Evolutionary conservation across 2,329 filamentous ascomycete species (phyloP).

Genomic region (Dactylellina leptospora): DNA sequence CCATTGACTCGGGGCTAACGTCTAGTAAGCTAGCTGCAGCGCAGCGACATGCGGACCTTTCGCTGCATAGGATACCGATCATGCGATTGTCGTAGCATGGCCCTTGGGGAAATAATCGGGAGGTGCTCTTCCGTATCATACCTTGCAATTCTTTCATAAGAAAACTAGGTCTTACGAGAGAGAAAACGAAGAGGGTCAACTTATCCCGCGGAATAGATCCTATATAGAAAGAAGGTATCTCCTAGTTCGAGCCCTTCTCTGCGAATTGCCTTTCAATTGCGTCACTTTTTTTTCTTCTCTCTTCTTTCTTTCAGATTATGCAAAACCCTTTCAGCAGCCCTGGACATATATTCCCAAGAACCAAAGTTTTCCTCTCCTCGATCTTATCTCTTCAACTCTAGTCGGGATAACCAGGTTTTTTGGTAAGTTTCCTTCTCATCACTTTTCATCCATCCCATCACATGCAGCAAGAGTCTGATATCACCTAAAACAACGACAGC

Average conservation of each 20-base stretch:
- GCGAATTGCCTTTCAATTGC: conserved; percentile 28
- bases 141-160: neutral
- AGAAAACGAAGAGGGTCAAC: conserved; percentile 7
- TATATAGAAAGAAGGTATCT: conserved; percentile 49
- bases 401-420: conserved; percentile 25
- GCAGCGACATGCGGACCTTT: conserved; percentile 13
- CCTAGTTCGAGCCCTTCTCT: conserved; percentile 14
- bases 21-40: conserved; percentile 14
- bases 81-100: conserved; percentile 49
- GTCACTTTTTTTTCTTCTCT: too few species aligned
- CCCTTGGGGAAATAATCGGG: conserved; percentile 42
- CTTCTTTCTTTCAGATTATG: too few species aligned
- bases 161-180: neutral
- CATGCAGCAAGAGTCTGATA: neutral
- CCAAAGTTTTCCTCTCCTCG: conserved; percentile 17
- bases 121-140: conserved; percentile 37
- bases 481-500: conserved; percentile 23
- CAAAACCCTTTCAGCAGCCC: too few species aligned
- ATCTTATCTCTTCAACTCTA: conserved; percentile 8
- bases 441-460: neutral
- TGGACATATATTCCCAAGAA: conserved; percentile 15
- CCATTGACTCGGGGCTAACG: neutral
- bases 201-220: conserved; percentile 7
- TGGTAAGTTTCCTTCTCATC: neutral
- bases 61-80: conserved; percentile 34